These are phyloP conservation scores for Aspergillus puulaauensis DNA, from an alignment of 2,329 filamentous ascomycete genomes.

Conservation along the genomic window DNA sequence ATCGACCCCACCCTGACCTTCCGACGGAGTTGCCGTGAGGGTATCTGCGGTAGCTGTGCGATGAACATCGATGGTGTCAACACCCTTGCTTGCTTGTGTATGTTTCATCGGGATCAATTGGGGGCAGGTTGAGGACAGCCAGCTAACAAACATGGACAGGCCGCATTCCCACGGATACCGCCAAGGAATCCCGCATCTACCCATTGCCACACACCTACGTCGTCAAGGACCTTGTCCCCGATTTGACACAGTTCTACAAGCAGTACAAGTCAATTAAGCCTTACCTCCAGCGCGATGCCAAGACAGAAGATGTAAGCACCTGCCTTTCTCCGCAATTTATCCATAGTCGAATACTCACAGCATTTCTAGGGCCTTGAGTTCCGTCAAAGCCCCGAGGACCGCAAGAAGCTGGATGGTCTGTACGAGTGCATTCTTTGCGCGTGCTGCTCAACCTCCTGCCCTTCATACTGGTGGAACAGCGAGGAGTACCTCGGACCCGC, in stretches of 20 bases:
- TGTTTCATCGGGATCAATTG: constrained; percentile 38
- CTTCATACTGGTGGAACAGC: constrained; percentile 99
- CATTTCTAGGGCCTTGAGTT: constrained; percentile 75
- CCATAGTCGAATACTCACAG: constrained; percentile 5
- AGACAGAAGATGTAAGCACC: constrained; percentile 72
- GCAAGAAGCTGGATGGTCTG: constrained; percentile 93
- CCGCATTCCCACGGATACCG: constrained; percentile 84
- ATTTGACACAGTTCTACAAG: constrained; percentile 99
- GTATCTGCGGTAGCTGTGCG: constrained; percentile 96
- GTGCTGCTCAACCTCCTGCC: constrained; percentile 98
- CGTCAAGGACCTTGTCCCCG: constrained; percentile 97
- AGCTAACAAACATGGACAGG: constrained; percentile 53
- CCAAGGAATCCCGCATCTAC: constrained; percentile 88
- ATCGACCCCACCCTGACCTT: constrained; percentile 95
- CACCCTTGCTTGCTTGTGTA: constrained; percentile 96
- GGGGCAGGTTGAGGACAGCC: not conserved
- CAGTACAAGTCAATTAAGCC: constrained; percentile 99
- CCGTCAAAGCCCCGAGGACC: constrained; percentile 86
- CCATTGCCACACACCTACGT: constrained; percentile 98
- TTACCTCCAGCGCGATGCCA: constrained; percentile 88
- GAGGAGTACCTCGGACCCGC: constrained; percentile 98
- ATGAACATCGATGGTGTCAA: constrained; percentile 99
- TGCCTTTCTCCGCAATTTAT: not conserved
- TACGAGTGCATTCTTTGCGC: constrained; percentile 99
- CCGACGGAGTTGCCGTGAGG: constrained; percentile 92